phyloP scores from a whole-genome alignment of 495 filamentous ascomycete species.

The Penicillium paxilli region DNA sequence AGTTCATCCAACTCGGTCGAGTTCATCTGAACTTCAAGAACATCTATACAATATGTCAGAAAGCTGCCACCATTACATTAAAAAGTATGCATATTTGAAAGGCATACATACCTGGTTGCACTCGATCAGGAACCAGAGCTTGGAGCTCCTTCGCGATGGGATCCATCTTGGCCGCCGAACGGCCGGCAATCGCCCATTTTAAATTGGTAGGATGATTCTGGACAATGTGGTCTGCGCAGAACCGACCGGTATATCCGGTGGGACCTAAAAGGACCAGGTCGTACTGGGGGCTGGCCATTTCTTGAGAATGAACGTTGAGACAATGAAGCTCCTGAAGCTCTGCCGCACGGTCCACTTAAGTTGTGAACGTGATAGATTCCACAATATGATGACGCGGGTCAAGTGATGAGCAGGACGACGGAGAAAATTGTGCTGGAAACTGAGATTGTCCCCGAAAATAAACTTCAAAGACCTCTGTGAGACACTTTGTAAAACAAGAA shows the following conservation, averaged over 20 bases:
- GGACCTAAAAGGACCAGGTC: slow-evolving; percentile 84
- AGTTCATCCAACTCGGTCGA: slow-evolving; percentile 62
- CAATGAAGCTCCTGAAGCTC: slow-evolving; percentile 2
- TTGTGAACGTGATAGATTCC: neutral
- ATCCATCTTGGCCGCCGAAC: slow-evolving; percentile 72
- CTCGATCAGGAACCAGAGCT: slow-evolving; percentile 66
- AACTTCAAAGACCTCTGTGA: neutral
- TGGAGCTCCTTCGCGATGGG: slow-evolving; percentile 64
- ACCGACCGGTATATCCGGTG: slow-evolving; percentile 82
- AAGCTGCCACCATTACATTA: neutral
- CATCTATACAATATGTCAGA: slow-evolving; percentile 5
- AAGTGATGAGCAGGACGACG: neutral
- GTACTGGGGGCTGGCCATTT: slow-evolving; percentile 61
- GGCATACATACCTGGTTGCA: slow-evolving; percentile 57
- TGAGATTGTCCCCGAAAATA: neutral
- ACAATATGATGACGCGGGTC: neutral
- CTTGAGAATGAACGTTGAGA: too few relatives aligned
- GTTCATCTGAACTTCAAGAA: slow-evolving; percentile 63
- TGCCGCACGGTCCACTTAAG: neutral
- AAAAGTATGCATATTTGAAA: neutral
- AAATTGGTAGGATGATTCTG: slow-evolving; percentile 72
- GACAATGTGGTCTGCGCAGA: slow-evolving; percentile 75
- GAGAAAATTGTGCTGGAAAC: neutral
- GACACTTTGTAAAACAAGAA: neutral
- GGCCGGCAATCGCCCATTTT: slow-evolving; percentile 89